A percentile compares a stretch with the other conserved stretches of the same genome.
Evolutionary conservation across 495 filamentous ascomycete genomes (phyloP).

Genomic region (Hyphodiscus hymeniophilus): DNA sequence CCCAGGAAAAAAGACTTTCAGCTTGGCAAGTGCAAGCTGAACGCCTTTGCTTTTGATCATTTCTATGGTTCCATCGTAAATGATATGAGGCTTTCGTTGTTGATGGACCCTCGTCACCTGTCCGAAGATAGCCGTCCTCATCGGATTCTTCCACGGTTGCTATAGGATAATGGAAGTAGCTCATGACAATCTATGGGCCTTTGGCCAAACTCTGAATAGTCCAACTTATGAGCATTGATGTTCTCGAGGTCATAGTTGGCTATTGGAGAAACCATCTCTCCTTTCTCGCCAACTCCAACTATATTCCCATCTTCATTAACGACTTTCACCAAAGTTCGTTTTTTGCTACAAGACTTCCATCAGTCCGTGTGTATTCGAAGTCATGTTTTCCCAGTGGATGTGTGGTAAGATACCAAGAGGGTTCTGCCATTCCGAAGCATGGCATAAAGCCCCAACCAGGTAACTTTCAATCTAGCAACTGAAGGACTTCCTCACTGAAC

Average conservation of each 20-base stretch:
- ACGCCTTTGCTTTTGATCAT: conserved; percentile 65
- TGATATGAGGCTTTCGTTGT: conserved; percentile 47
- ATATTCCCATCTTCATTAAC: conserved; percentile 40
- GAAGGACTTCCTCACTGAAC: conserved; percentile 52
- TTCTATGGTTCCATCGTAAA: conserved; percentile 62
- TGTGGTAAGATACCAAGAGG: conserved; percentile 50
- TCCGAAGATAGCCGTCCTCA: conserved; percentile 57
- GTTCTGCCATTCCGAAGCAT: conserved; percentile 64
- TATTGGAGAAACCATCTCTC: conserved; percentile 44
- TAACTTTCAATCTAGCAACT: conserved; percentile 46
- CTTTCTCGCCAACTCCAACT: conserved; percentile 38
- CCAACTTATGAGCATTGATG: conserved; percentile 42
- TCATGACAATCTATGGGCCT: conserved; percentile 55
- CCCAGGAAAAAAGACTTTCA: conserved; percentile 61
- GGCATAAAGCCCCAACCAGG: conserved; percentile 56
- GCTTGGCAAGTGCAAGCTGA: conserved; percentile 66
- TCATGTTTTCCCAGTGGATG: conserved; percentile 43
- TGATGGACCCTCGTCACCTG: conserved; percentile 59
- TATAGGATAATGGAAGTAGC: conserved; percentile 53
- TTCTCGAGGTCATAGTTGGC: too few relatives aligned
- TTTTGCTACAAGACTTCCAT: conserved; percentile 46
- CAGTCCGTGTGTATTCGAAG: conserved; percentile 48
- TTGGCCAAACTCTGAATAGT: conserved; percentile 58
- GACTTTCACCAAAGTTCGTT: conserved; percentile 56
- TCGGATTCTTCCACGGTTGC: conserved; percentile 49